Evolutionary conservation across 768 basidiomycete genomes (phyloP), one percentile per base, ranked within the genome.

Genomic region (Podaxis sp.): DNA sequence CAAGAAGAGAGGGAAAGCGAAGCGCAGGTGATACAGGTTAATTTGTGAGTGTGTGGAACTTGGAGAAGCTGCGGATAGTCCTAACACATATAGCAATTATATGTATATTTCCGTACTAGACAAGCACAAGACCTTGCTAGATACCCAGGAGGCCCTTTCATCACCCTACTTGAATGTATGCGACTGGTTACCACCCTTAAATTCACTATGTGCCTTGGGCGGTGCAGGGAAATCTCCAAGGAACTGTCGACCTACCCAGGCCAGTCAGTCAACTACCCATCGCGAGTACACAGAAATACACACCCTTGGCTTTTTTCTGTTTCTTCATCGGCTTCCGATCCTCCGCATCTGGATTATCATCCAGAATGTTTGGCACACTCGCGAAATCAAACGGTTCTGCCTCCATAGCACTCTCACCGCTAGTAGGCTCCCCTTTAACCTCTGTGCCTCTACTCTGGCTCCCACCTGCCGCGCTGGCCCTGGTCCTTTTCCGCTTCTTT

Each of bases 151-250:
- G 33, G 33, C 7, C 44, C 44, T 46, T 20, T 20, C 20, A 33
- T 50, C 13, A 15, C 67, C 66, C 69, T 81, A 81, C 76, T 80
- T 87, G 78, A 90, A 90, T 20, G 88, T 88, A 75, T 80, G 77
- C 41, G 89, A 87, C 75, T 84, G 83, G 71, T 91, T 90, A 51
- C 89, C 89, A 63, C 83, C 82, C 73, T 82, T 88, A 56, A 88
- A 68, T 65, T 90, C 87, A 64, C 84, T 84, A 61, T 85, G 77
- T 36, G 87, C 87, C 69, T 81, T 84, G 0, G 88, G 89, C 22
- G 87, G 84, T 22, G 83, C 83, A 62, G 83, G 85, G 77, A 90
- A 88, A 69, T 86, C 78, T 22, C 85, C 84, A 63, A 83, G 81
- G 51, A 77, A 78, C 30, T 65, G 67, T 48, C 78, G 81, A 63